Percentiles rank a stretch among this genome's conserved stretches.
phyloP scores from a whole-genome alignment of 2,329 filamentous ascomycete species.

The Rutstroemia sp. region DNA sequence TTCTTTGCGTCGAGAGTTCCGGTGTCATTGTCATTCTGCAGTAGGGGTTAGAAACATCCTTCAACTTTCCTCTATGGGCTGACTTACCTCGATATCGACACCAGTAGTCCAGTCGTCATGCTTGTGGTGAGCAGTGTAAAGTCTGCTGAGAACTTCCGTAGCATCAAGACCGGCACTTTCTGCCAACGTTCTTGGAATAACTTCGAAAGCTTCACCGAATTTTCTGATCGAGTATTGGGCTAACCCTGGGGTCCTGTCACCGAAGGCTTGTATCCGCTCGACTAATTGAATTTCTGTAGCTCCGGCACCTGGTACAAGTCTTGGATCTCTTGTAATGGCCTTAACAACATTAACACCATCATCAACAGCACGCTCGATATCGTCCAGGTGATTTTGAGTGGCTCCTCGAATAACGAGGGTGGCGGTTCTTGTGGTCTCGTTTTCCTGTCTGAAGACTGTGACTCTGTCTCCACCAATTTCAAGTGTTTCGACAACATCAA shows the following conservation, averaged over 20 bases:
- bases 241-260: conserved; percentile 86
- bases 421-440: conserved; percentile 83
- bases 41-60: conserved; percentile 11
- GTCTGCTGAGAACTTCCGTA: conserved; percentile 85
- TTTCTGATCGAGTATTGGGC: conserved; percentile 97
- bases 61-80: background rate
- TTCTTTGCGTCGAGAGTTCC: conserved; percentile 82
- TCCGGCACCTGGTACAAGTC: conserved; percentile 87
- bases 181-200: conserved; percentile 86
- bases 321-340: conserved; percentile 88
- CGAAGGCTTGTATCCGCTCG: conserved; percentile 82
- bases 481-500: conserved; percentile 92
- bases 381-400: conserved; percentile 96
- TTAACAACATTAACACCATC: conserved; percentile 98
- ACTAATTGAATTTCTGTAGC: conserved; percentile 92
- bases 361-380: conserved; percentile 93
- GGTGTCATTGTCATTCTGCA: conserved; percentile 64
- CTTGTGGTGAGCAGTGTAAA: conserved; percentile 91
- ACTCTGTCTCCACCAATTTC: conserved; percentile 98
- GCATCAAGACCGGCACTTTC: conserved; percentile 94
- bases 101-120: conserved; percentile 84
- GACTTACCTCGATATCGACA: conserved; percentile 75
- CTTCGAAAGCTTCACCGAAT: conserved; percentile 95
- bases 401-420: conserved; percentile 91
- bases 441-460: conserved; percentile 96